Percentiles rank a stretch among this genome's conserved stretches.
phyloP scores from a whole-genome alignment of 2,329 filamentous ascomycete species.

The Sclerotinia trifoliorum region DNA sequence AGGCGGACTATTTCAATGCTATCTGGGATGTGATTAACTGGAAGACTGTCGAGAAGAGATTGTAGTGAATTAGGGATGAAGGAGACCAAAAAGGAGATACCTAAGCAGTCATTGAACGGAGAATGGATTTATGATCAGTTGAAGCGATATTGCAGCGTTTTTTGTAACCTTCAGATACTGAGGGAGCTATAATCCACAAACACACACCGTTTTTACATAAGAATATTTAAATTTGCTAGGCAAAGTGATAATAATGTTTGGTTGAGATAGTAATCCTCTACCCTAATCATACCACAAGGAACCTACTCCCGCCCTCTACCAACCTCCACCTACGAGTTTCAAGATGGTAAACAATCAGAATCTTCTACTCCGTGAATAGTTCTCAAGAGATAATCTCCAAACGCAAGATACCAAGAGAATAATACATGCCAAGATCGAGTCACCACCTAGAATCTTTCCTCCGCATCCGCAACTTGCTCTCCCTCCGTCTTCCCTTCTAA shows the following conservation, averaged over 20 bases:
- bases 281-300: background rate
- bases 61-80: slow-evolving; percentile 43
- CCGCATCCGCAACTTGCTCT: no score
- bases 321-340: no score
- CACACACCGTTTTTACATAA: background rate
- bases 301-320: background rate
- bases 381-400: background rate
- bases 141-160: background rate
- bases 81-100: background rate
- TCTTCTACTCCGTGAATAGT: background rate
- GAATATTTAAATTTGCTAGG: background rate
- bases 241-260: background rate
- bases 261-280: background rate
- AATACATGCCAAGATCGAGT: background rate
- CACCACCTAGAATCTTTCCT: background rate
- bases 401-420: background rate
- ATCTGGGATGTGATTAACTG: slow-evolving; percentile 97
- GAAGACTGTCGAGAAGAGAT: slow-evolving; percentile 81
- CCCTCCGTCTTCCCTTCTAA: no score
- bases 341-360: background rate
- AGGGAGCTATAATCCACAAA: background rate
- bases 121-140: slow-evolving; percentile 8
- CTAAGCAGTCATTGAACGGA: slow-evolving; percentile 1
- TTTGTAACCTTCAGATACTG: background rate
- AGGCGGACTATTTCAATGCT: slow-evolving; percentile 91